phyloP scores from a whole-genome alignment of 2,329 filamentous ascomycete species.

The Hymenoscyphus albidus region DNA sequence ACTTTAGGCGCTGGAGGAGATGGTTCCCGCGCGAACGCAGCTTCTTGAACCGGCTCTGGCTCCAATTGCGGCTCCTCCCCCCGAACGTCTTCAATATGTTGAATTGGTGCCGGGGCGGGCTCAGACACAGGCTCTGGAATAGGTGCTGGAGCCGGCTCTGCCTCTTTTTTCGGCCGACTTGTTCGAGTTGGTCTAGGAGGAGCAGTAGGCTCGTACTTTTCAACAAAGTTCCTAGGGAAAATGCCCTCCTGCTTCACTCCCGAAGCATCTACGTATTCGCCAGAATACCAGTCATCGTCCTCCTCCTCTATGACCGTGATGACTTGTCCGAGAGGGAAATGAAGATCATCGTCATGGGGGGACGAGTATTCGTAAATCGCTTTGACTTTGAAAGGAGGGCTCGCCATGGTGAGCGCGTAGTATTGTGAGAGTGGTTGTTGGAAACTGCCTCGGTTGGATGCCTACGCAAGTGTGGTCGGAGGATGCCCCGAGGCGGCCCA shows the following conservation, averaged over 20 bases:
- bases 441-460: slow-evolving; percentile 21
- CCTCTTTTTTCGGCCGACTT: slow-evolving; percentile 59
- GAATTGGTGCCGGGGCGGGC: slow-evolving; percentile 32
- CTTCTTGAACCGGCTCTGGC: slow-evolving; percentile 38
- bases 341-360: slow-evolving; percentile 89
- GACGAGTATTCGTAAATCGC: slow-evolving; percentile 93
- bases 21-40: slow-evolving; percentile 33
- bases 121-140: slow-evolving; percentile 32
- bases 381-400: slow-evolving; percentile 83
- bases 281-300: slow-evolving; percentile 89
- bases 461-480: slow-evolving; percentile 20
- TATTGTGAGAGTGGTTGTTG: slow-evolving; percentile 30
- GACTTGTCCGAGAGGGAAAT: slow-evolving; percentile 78
- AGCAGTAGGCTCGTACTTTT: slow-evolving; percentile 87
- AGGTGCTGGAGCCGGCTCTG: slow-evolving; percentile 37
- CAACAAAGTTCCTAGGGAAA: slow-evolving; percentile 96
- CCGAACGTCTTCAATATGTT: slow-evolving; percentile 32
- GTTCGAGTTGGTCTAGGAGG: slow-evolving; percentile 79
- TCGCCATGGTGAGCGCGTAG: slow-evolving; percentile 56
- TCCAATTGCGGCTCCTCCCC: slow-evolving; percentile 30
- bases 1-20: slow-evolving; percentile 37
- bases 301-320: slow-evolving; percentile 92
- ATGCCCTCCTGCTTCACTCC: slow-evolving; percentile 78
- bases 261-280: slow-evolving; percentile 75
- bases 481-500: slow-evolving; percentile 20